Percentiles rank a stretch among this genome's conserved stretches.
Conservation (phyloP, 495 filamentous ascomycete species). For the Letharia lupina region DNA sequence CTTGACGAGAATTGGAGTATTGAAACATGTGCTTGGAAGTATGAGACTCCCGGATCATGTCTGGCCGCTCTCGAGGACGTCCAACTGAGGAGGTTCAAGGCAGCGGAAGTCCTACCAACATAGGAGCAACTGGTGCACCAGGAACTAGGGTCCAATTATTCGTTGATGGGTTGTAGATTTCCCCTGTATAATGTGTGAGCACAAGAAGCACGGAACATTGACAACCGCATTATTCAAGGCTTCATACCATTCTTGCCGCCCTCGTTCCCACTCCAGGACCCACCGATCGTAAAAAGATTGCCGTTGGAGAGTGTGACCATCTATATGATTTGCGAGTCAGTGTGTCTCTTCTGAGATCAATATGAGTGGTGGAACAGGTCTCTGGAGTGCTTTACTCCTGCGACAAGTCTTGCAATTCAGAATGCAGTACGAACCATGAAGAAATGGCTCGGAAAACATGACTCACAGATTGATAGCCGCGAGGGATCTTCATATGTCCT, state of each 20-base stretch:
- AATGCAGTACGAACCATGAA: neutral
- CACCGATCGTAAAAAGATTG: conserved; percentile 52
- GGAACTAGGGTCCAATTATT: conserved; percentile 35
- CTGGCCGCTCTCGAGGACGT: neutral
- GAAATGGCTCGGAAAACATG: neutral
- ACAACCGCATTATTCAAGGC: conserved; percentile 33
- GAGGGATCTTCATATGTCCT: conserved; percentile 37
- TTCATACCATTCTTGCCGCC: conserved; percentile 26
- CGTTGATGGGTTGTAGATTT: conserved; percentile 41
- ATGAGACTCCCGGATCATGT: neutral
- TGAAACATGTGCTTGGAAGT: neutral
- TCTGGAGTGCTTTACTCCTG: neutral
- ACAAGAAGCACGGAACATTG: neutral
- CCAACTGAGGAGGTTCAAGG: neutral
- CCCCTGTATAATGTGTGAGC: conserved; percentile 22
- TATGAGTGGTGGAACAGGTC: neutral
- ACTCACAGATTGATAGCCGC: conserved; percentile 39
- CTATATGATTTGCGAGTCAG: neutral
- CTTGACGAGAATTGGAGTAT: neutral
- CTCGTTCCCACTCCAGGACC: conserved; percentile 43
- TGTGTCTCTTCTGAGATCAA: neutral
- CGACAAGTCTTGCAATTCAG: neutral
- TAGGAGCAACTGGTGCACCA: conserved; percentile 34
- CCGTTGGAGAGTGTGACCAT: conserved; percentile 46
- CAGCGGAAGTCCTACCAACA: conserved; percentile 27